A percentile compares a stretch with the other conserved stretches of the same genome.
phyloP scores from a whole-genome alignment of 1,284 basidiomycete genomes.

The Trametes sp. region DNA sequence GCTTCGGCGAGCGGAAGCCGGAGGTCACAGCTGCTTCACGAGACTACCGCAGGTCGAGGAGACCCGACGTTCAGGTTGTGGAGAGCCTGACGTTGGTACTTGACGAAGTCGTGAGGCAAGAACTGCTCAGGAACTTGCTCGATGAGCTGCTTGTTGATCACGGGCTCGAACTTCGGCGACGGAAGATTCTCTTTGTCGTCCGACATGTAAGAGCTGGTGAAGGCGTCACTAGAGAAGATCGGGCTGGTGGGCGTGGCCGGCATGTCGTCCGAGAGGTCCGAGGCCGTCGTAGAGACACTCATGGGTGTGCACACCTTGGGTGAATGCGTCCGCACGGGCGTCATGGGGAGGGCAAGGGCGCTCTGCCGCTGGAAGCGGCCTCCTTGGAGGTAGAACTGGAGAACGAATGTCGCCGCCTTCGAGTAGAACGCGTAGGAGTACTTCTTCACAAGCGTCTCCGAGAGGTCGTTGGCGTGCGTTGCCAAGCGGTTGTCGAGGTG shows the following conservation, averaged over 20 bases:
- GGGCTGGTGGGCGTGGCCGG: constrained; percentile 81
- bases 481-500: constrained; percentile 87
- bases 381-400: constrained; percentile 90
- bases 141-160: constrained; percentile 71
- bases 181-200: constrained; percentile 84
- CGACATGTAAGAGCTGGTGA: constrained; percentile 58
- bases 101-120: constrained; percentile 80
- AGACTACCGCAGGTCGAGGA: constrained; percentile 61
- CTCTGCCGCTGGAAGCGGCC: constrained; percentile 68
- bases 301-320: constrained; percentile 72
- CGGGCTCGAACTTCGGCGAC: constrained; percentile 65
- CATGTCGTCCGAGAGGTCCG: constrained; percentile 82
- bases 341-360: constrained; percentile 66
- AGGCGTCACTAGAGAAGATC: constrained; percentile 48
- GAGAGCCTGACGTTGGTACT: constrained; percentile 74
- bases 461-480: constrained; percentile 88
- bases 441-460: constrained; percentile 95
- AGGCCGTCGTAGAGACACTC: constrained; percentile 74
- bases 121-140: constrained; percentile 76
- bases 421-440: constrained; percentile 96
- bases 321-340: constrained; percentile 66
- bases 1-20: constrained; percentile 26
- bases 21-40: constrained; percentile 49
- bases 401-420: constrained; percentile 90
- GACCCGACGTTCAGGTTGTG: constrained; percentile 68